Base-by-base conservation (phyloP, 495 filamentous ascomycete genomes). In the Penicillium mononematosum region DNA sequence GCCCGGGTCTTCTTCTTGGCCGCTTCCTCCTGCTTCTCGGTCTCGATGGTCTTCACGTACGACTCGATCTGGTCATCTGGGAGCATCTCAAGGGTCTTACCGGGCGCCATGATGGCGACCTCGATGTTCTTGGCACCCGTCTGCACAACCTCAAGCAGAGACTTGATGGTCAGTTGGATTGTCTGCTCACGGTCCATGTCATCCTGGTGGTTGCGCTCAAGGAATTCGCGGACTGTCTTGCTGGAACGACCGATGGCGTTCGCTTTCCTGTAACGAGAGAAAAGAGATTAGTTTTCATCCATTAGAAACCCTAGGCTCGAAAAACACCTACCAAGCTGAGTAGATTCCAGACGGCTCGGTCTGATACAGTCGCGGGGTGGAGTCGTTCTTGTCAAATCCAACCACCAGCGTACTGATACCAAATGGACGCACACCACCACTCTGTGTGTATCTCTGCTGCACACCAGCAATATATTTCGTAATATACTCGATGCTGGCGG, bases 41-140 rank as follows among this genome's bases (percentile, higher is more conserved):
- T 87, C 80, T 98, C 95, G 65, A 98, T 98, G 78, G 81, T 93
- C 85, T 97, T 97, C 61, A 98, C 94, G 67, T 95, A 96, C 48
- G 81, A 80, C 78, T 98, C 94, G 61, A 98, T 97, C 56, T 94
- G 90, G 74, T 97, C 95, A 45, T 92, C 85, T 9, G 90, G 88
- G 59, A 98, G 81, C 90, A 97, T 93, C 83, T 98, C 95, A 53
- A 98, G 80, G 14, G 78, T 66, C 78, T 94, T 89, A 45, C 90
- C 93, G n/a, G 94, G 90, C 25, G 91, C 88, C 94, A 98, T 97
- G 71, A 98, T 88, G 31, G 94, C 94, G 63, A 98, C 96, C 78
- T 98, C 94, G 67, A 98, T 98, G 73, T 98, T 98, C 85, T 98
- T 98, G 27, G 94, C 95, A 47, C 94, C 94, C 14, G 94, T 98